These are phyloP conservation scores for Fusarium torreyae DNA, from an alignment of 2,329 filamentous ascomycete genomes.

Conservation along the genomic window DNA sequence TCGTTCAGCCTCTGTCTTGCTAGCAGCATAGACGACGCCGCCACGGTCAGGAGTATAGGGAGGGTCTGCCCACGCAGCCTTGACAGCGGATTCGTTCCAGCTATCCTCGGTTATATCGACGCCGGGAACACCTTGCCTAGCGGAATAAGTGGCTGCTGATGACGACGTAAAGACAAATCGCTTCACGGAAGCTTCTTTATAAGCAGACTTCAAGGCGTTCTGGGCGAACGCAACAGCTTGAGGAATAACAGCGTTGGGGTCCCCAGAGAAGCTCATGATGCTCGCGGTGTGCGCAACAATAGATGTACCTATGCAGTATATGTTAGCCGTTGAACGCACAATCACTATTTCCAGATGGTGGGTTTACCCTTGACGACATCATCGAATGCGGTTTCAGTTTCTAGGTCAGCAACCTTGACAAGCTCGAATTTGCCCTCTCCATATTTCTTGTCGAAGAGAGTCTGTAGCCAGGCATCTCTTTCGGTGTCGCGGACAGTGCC, in stretches of 20 bases:
- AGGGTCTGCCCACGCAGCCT: constrained; percentile 55
- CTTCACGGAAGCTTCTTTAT: constrained; percentile 53
- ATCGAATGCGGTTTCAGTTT: constrained; percentile 43
- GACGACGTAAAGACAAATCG: constrained; percentile 54
- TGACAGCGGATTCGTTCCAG: constrained; percentile 55
- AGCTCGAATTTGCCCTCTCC: constrained; percentile 55
- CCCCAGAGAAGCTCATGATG: constrained; percentile 51
- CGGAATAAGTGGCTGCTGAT: neutral
- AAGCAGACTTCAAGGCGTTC: constrained; percentile 54
- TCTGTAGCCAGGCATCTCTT: constrained; percentile 54
- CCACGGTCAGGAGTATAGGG: constrained; percentile 52
- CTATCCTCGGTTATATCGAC: constrained; percentile 28
- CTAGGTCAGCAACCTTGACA: constrained; percentile 55
- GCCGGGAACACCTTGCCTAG: neutral
- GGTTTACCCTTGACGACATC: constrained; percentile 49
- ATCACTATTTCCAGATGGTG: no score
- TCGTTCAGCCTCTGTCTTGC: constrained; percentile 57
- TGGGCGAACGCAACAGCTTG: constrained; percentile 48
- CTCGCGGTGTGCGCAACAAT: constrained; percentile 59
- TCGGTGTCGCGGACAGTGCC: constrained; percentile 58
- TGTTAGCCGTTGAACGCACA: no score
- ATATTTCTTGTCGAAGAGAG: constrained; percentile 53
- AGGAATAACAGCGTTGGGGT: constrained; percentile 59
- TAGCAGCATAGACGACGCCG: constrained; percentile 55
- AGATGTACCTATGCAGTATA: constrained; percentile 29